Evolutionary conservation across 108 stramenopile species (phyloP), one percentile per base, ranked within the genome.

Genomic region (Licmophora abbreviata): DNA sequence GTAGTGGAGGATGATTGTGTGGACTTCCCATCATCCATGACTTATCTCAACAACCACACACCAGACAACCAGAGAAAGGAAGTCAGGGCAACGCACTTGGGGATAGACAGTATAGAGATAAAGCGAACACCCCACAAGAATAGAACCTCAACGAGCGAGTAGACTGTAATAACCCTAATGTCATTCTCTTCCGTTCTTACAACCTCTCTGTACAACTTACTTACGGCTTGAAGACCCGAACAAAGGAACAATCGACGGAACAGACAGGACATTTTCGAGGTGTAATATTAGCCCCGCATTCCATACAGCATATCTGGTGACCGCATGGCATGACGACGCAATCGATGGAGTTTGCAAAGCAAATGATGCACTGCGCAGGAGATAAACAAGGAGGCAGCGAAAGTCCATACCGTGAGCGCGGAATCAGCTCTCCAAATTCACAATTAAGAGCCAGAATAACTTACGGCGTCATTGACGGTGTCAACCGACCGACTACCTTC

Each of bases 251-350:
- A 21, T 53, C 37, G 2, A 49, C 44, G 37, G 50, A 66, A 62
- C 84, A 91, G 4, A 79, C 64, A 21, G 88, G 88, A 55, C 88
- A 91, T 8, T 52, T 34, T 5, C 36, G 30, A n/a, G n/a, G n/a
- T n/a, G n/a, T n/a, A 4, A 78, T 35, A 15, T 77, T 60, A 22
- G 49, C 48, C 55, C 73, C 64, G 65, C 84, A 86, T 22, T 38
- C 43, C 38, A 79, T 25, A 48, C 88, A 91, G 35, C 80, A 80
- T 14, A 80, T 57, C 57, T 85, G 83, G 59, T 91, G 88, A 1
- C 84, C 84, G 53, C 84, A 91, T 12, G 88, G 88, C 41, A 74
- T 82, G 10, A 80, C 77, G 5, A 86, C 79, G 36, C 84, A 82
- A 50, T 86, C 76, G 47, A 91, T 77, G 3, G 54, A 31, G 34